phyloP scores from a whole-genome alignment of 2,329 filamentous ascomycete species.

The Scorias spongiosa region DNA sequence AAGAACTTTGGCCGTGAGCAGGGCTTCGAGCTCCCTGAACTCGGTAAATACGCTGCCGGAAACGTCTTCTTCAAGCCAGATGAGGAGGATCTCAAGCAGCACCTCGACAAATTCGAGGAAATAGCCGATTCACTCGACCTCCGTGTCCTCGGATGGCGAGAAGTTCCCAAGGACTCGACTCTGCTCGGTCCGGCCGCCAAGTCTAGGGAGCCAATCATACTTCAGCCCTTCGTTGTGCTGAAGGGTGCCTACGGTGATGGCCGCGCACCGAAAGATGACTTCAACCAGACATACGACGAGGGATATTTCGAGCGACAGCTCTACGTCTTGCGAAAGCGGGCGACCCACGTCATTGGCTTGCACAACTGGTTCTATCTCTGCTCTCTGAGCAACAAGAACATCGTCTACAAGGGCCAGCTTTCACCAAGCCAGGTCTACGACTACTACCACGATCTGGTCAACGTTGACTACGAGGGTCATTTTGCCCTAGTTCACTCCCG shows the following conservation, averaged over 20 bases:
- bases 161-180: conserved; percentile 84
- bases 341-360: conserved; percentile 83
- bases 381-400: conserved; percentile 93
- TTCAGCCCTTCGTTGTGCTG: conserved; percentile 89
- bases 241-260: conserved; percentile 71
- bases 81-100: conserved; percentile 74
- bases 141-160: conserved; percentile 88
- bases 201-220: conserved; percentile 85
- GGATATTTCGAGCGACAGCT: conserved; percentile 82
- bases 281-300: conserved; percentile 69
- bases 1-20: conserved; percentile 95
- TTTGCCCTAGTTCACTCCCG: conserved; percentile 94
- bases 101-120: conserved; percentile 84
- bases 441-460: conserved; percentile 94
- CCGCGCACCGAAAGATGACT: conserved; percentile 61
- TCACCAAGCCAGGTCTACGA: conserved; percentile 91
- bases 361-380: conserved; percentile 99
- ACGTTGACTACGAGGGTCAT: conserved; percentile 92
- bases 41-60: conserved; percentile 89
- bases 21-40: conserved; percentile 69
- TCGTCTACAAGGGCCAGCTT: conserved; percentile 96
- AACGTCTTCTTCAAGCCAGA: conserved; percentile 99
- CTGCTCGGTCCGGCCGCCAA: conserved; percentile 83
- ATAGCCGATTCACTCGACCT: conserved; percentile 77
- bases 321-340: conserved; percentile 85